Evolutionary conservation across 345 rosid species (phyloP).

Genomic region (Syzygium aqueum): DNA sequence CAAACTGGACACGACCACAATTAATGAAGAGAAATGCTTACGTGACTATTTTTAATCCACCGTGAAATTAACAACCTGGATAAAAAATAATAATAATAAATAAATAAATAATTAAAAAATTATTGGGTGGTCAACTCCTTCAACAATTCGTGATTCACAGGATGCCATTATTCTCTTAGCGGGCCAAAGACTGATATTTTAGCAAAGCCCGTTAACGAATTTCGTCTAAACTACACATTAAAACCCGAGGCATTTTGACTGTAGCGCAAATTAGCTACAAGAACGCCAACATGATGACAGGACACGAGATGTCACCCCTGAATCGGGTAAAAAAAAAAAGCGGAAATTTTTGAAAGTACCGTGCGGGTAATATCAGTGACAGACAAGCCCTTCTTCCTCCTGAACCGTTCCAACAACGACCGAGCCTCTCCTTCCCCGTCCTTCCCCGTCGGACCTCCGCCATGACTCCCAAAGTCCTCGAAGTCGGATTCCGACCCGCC

Average conservation of each 20-base stretch:
- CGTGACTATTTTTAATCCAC: too few relatives aligned
- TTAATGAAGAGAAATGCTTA: too few relatives aligned
- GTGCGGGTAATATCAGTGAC: conserved; percentile 66
- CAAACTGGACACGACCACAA: not conserved
- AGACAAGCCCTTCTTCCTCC: conserved; percentile 43
- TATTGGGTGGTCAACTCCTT: too few relatives aligned
- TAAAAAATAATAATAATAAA: too few relatives aligned
- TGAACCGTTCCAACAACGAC: conserved; percentile 35
- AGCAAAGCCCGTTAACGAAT: not conserved
- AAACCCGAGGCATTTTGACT: not conserved
- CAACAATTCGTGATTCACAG: too few relatives aligned
- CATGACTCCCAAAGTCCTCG: conserved; percentile 39
- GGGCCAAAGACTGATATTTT: too few relatives aligned
- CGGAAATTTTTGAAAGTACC: conserved; percentile 12
- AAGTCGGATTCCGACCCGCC: conserved; percentile 23
- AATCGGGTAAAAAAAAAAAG: not conserved
- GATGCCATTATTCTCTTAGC: too few relatives aligned
- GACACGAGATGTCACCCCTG: not conserved
- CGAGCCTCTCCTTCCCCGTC: conserved; percentile 1
- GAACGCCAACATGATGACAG: not conserved
- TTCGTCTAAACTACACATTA: not conserved
- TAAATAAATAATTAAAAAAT: too few relatives aligned
- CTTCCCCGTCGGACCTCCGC: conserved; percentile 3
- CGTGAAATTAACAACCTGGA: too few relatives aligned
- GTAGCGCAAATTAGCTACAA: not conserved